Percentiles rank a stretch among this genome's conserved stretches.
phyloP scores from a whole-genome alignment of 2,329 filamentous ascomycete genomes.

The Penicillium sclerotiorum region DNA sequence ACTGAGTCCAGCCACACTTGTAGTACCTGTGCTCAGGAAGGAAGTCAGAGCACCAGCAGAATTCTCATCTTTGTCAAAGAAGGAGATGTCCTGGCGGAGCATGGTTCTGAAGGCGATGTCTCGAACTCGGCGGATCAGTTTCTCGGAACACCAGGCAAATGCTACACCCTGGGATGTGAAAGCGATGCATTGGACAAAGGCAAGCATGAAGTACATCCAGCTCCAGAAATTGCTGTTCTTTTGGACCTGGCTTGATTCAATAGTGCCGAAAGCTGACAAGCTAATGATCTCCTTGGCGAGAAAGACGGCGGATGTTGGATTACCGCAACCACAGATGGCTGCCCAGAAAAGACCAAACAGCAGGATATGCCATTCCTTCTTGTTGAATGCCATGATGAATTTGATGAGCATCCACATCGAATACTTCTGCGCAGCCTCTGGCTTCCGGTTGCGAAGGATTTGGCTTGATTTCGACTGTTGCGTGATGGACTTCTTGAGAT shows the following conservation, averaged over 20 bases:
- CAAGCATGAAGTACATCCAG: slow-evolving; percentile 13
- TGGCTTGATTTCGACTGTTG: slow-evolving; percentile 1
- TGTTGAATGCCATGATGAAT: slow-evolving; percentile 11
- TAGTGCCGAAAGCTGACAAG: not conserved
- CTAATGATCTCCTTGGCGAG: slow-evolving; percentile 3
- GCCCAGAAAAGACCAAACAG: slow-evolving; percentile 4
- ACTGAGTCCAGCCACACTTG: slow-evolving; percentile 54
- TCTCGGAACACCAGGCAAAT: slow-evolving; percentile 15
- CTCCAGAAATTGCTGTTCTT: slow-evolving; percentile 12
- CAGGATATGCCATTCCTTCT: slow-evolving; percentile 1
- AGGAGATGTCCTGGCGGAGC: slow-evolving; percentile 46
- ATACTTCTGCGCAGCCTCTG: slow-evolving; percentile 56
- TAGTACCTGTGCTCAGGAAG: slow-evolving; percentile 52
- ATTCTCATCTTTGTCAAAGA: slow-evolving; percentile 51
- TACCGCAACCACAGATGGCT: slow-evolving; percentile 2
- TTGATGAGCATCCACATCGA: slow-evolving; percentile 49
- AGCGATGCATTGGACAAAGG: slow-evolving; percentile 9
- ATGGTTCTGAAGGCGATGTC: slow-evolving; percentile 48
- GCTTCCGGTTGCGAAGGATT: not conserved
- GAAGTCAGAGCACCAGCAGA: slow-evolving; percentile 53
- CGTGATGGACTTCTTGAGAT: not conserved
- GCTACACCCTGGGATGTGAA: slow-evolving; percentile 11
- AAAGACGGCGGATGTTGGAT: not conserved
- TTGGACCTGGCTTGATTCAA: not conserved
- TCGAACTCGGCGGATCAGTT: slow-evolving; percentile 10